Base-by-base conservation (phyloP, 176 grass and related monocot genomes). In the Melocanna baccifera region DNA sequence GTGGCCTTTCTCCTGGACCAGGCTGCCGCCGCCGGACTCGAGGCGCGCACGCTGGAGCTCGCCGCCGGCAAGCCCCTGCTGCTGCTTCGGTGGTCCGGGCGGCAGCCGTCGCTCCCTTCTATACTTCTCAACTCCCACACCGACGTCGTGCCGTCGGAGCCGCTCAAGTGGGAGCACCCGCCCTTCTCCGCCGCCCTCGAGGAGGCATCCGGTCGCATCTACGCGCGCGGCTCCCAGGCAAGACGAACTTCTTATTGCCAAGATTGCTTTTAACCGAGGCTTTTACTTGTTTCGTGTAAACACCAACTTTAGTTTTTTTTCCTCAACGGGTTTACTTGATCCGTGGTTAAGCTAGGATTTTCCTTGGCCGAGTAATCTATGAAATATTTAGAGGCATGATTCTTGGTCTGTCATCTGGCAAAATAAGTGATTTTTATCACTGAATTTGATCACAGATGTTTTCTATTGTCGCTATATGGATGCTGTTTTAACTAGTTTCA, bases 61-160 rank as follows among this genome's bases (percentile, higher is more conserved):
- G 83, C 28, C 62, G 40, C 86, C 20, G 96, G 93, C 6, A 98
- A 98, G 80, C 93, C 96, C 9, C 83, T 95, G 50, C 77, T 98
- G 51, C 65, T 98, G 68, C 87, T 98, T 77, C 90, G 77, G 77
- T 98, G 96, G 96, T 77, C 91, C 20, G 96, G 96, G 14, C 86
- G 80, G 64, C 62, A 66, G 71, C 81, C 83, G 50, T 83, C 89
- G 45, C 89, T 95, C 67, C 91, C 91, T 25, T 93, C 89, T 2
- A 14, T 98, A 23, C 93, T 98, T 30, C 85, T 98, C 81, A 98
- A 96, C 85, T 98, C 93, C 43, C 96, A 98, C 81, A 98, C 96
- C 41, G 96, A 98, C 71, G 96, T 98, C 69, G 96, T 98, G 28
- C 93, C 96, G 32, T 88, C 88, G 25, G 96, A 98, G 68, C 86